Base-by-base conservation (phyloP, 179 eudicot species). In the Drosera spatulata region DNA sequence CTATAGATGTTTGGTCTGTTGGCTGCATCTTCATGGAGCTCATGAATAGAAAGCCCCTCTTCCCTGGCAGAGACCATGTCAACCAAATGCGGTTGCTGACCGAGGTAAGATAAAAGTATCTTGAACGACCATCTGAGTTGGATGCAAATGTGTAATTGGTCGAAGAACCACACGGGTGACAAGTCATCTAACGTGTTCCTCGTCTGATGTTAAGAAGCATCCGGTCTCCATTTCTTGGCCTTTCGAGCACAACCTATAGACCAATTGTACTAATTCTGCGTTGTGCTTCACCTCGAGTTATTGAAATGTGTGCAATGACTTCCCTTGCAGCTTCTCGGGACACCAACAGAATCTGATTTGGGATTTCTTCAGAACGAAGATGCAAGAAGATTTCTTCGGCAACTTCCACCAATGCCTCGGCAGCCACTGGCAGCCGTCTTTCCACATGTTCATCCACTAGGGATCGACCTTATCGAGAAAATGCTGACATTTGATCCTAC, bases 11-110 rank as follows among this genome's bases (percentile, higher is more conserved):
- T 5, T 87, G 95, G 95, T 87, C 95, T 38, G 88, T 87, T 41
- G 95, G 95, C 52, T 90, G 97, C 73, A 87, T 90, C 62, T 90
- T 63, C 72, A 84, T 90, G 95, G 97, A 87, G 71, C 84, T 90
- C 41, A 81, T 87, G 89, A 90, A 76, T 58, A 71, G 80, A 55
- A 80, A 73, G 73, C 95, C 95, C 62, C 66, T 87, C 66, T 82
- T 87, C 72, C 71, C 93, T 0, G 97, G 97, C 52, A 84, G 64
- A 71, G 93, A 87, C 70, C 97, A 85, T 55, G 86, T 86, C 41
- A 75, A 86, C 73, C 97, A 90, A 75, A 74, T 90, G 89, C 89
- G 86, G 61, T 58, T 90, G 39, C 58, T 87, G 77, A 90, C 85
- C 12, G 93, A 90, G 97, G 97, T 85, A 70, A 60, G 61, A 13